Conservation (phyloP, 2,329 filamentous ascomycete species). For the Pseudogymnoascus sp. region DNA sequence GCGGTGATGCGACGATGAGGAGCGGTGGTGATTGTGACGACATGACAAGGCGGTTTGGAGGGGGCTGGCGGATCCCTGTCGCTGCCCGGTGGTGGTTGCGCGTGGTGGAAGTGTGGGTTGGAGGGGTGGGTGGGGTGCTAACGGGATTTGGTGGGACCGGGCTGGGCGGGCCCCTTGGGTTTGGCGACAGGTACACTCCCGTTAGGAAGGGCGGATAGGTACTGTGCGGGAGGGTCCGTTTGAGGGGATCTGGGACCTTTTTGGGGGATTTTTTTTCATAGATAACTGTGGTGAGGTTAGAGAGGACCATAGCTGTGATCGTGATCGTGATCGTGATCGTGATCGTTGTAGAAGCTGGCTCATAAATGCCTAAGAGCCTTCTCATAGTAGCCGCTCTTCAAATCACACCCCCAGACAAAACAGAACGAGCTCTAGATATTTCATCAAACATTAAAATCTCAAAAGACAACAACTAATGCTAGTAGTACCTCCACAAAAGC, state of each 20-base stretch:
- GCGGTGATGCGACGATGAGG: neutral
- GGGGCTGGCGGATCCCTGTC: neutral
- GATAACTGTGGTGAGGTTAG: neutral
- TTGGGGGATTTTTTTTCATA: neutral
- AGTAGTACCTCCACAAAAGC: conserved; percentile 4
- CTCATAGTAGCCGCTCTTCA: neutral
- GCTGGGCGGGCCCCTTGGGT: neutral
- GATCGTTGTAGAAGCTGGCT: neutral
- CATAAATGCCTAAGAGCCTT: neutral
- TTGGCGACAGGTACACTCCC: neutral
- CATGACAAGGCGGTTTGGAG: neutral
- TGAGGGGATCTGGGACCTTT: neutral
- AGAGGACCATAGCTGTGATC: neutral
- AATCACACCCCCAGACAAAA: neutral
- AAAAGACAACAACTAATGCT: conserved; percentile 6
- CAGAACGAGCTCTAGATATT: neutral
- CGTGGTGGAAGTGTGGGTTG: neutral
- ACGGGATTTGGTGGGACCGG: conserved; percentile 1
- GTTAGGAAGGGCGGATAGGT: too few relatives aligned
- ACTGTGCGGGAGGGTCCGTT: neutral
- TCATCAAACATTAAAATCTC: conserved; percentile 9
- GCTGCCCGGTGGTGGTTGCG: neutral
- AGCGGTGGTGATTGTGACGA: neutral
- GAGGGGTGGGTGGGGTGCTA: conserved; percentile 1
- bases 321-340: neutral